phyloP scores from a whole-genome alignment of 805 yeast species.

The Debaryomyces castellii region DNA sequence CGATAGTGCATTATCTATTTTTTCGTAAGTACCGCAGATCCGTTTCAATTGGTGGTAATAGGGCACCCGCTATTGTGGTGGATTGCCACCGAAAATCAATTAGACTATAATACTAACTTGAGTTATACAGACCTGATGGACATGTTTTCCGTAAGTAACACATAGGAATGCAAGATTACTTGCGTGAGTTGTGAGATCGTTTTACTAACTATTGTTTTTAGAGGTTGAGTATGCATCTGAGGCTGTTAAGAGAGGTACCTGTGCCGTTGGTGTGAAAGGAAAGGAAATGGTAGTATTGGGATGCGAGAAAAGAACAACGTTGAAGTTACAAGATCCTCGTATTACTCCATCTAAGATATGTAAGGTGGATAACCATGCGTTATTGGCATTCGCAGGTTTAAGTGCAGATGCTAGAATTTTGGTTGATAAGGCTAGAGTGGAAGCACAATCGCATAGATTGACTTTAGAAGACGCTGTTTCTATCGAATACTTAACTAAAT shows the following conservation, averaged over 20 bases:
- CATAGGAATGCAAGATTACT: neutral
- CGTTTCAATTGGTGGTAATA: neutral
- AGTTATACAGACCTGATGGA: conserved; percentile 83
- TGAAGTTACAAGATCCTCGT: conserved; percentile 94
- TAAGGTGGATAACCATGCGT: conserved; percentile 84
- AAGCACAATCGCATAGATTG: conserved; percentile 91
- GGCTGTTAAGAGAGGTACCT: conserved; percentile 97
- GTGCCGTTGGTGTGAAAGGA: conserved; percentile 97
- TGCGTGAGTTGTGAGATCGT: neutral
- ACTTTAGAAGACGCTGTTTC: conserved; percentile 94
- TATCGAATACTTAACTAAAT: conserved; percentile 87
- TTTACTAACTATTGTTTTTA: conserved; percentile 34
- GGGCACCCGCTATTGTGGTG: neutral
- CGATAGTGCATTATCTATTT: conserved; percentile 97
- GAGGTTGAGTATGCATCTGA: conserved; percentile 97
- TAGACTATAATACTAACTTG: conserved; percentile 26
- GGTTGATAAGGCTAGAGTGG: conserved; percentile 92
- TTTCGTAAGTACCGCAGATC: conserved; percentile 61
- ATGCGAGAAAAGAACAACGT: conserved; percentile 93
- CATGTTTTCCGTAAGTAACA: conserved; percentile 82
- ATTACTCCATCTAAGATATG: conserved; percentile 94
- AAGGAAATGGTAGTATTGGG: conserved; percentile 86
- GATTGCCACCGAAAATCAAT: conserved; percentile 11
- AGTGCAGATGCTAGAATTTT: conserved; percentile 97
- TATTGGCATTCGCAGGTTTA: conserved; percentile 93